Evolutionary conservation across 129 eudicot genomes (phyloP).

Genomic region (Calendula officinalis): DNA sequence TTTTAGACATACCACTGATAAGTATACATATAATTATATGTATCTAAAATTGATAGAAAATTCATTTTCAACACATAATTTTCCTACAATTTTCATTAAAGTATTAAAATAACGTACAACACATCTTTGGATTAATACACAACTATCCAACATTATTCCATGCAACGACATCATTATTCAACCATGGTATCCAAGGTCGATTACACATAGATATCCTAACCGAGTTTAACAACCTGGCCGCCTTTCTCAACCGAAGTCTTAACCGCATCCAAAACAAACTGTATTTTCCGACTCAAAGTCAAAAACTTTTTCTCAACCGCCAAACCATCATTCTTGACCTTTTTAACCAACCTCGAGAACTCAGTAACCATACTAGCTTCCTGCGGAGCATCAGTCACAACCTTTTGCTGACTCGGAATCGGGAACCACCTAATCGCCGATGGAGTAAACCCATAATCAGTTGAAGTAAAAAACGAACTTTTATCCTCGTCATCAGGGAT

Average conservation of each 20-base stretch:
- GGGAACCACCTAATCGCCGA: constrained; percentile 43
- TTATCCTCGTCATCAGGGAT: constrained; percentile 41
- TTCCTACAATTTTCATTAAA: too few relatives aligned
- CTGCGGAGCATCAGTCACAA: constrained; percentile 47
- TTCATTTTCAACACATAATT: too few relatives aligned
- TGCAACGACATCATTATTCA: too few relatives aligned
- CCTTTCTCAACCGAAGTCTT: constrained; percentile 50
- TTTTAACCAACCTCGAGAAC: constrained; percentile 43
- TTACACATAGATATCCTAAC: too few relatives aligned
- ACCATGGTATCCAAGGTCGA: too few relatives aligned
- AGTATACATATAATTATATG: too few relatives aligned
- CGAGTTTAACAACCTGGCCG: constrained; percentile 47
- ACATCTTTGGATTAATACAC: too few relatives aligned
- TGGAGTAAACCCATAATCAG: constrained; percentile 33
- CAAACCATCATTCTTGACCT: constrained; percentile 25
- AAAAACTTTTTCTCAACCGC: constrained; percentile 56
- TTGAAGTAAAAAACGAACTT: constrained; percentile 30
- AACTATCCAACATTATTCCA: too few relatives aligned
- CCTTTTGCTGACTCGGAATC: constrained; percentile 30
- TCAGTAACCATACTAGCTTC: constrained; percentile 57
- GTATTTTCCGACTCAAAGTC: constrained; percentile 49
- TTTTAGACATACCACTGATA: too few relatives aligned
- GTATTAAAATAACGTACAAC: too few relatives aligned
- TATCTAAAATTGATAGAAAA: too few relatives aligned
- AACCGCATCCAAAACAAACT: constrained; percentile 50